Evolutionary conservation across 495 filamentous ascomycete genomes (phyloP).

Genomic region (Lophiotrema nucula): DNA sequence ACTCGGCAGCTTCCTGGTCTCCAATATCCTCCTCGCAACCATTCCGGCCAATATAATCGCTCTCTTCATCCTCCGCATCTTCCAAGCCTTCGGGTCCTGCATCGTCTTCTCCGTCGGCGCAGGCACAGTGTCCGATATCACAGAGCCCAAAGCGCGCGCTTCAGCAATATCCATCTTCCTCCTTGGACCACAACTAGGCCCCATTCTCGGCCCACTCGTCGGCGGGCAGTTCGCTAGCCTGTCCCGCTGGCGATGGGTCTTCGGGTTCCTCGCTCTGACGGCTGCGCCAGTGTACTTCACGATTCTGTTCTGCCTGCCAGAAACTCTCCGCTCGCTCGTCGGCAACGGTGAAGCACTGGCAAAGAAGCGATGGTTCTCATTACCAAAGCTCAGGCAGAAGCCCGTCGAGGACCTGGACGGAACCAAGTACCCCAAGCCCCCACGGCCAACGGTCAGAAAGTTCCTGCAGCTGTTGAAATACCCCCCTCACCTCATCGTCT

Average conservation of each 20-base stretch:
- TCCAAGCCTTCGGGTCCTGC: conserved; percentile 33
- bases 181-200: conserved; percentile 41
- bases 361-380: conserved; percentile 21
- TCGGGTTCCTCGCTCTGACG: conserved; percentile 40
- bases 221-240: conserved; percentile 37
- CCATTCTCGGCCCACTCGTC: conserved; percentile 39
- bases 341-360: conserved; percentile 34
- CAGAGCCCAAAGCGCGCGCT: conserved; percentile 34
- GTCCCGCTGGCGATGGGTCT: conserved; percentile 39
- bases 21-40: conserved; percentile 38
- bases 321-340: conserved; percentile 38
- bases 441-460: conserved; percentile 31
- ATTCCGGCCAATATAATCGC: conserved; percentile 36
- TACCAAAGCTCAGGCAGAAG: conserved; percentile 11
- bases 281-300: conserved; percentile 28
- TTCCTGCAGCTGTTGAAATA: conserved; percentile 34
- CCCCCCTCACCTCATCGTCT: conserved; percentile 36
- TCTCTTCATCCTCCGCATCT: conserved; percentile 35
- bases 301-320: conserved; percentile 39
- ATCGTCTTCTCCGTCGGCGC: conserved; percentile 38
- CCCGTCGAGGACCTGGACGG: conserved; percentile 18
- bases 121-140: conserved; percentile 40
- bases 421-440: conserved; percentile 28
- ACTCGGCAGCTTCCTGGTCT: conserved; percentile 33
- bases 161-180: conserved; percentile 35